Evolutionary conservation across 257 asterid species (phyloP).

Genomic region (Eucommia ulmoides): DNA sequence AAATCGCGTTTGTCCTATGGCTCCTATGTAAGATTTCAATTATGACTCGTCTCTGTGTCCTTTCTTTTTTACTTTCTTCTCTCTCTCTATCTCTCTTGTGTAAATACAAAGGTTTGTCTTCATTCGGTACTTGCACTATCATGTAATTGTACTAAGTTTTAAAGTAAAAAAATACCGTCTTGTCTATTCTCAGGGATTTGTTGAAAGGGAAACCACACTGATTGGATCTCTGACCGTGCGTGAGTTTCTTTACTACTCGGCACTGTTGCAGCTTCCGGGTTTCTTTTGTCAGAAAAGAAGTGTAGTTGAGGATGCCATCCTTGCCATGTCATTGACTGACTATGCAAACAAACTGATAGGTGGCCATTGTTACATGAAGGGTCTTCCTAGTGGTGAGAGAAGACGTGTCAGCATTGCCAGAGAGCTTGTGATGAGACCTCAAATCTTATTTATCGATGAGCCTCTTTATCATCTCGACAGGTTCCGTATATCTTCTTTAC

Average conservation of each 20-base stretch:
- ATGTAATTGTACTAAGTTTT: not conserved
- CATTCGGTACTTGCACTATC: no score
- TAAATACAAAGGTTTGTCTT: no score
- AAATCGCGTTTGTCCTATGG: slow-evolving; percentile 68
- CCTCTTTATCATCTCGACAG: slow-evolving; percentile 99
- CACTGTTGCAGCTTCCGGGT: slow-evolving; percentile 94
- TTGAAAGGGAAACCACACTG: slow-evolving; percentile 79
- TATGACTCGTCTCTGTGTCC: not conserved
- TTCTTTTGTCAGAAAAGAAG: slow-evolving; percentile 59
- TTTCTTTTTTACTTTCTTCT: not conserved
- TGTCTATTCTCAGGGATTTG: slow-evolving; percentile 55
- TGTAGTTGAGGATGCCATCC: slow-evolving; percentile 84
- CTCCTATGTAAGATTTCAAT: slow-evolving; percentile 56
- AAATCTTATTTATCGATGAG: slow-evolving; percentile 79
- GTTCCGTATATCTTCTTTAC: slow-evolving; percentile 22
- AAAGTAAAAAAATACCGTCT: slow-evolving; percentile 2
- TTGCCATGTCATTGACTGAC: slow-evolving; percentile 89
- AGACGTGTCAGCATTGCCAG: slow-evolving; percentile 91
- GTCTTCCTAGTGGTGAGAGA: slow-evolving; percentile 89
- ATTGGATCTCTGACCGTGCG: slow-evolving; percentile 95
- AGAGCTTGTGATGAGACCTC: slow-evolving; percentile 96
- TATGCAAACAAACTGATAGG: slow-evolving; percentile 90
- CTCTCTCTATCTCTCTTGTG: no score
- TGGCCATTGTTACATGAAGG: slow-evolving; percentile 87
- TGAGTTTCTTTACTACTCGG: slow-evolving; percentile 97